A percentile compares a stretch with the other conserved stretches of the same genome.
phyloP scores from a whole-genome alignment of 345 rosid species.

The Cardiospermum halicacabum region DNA sequence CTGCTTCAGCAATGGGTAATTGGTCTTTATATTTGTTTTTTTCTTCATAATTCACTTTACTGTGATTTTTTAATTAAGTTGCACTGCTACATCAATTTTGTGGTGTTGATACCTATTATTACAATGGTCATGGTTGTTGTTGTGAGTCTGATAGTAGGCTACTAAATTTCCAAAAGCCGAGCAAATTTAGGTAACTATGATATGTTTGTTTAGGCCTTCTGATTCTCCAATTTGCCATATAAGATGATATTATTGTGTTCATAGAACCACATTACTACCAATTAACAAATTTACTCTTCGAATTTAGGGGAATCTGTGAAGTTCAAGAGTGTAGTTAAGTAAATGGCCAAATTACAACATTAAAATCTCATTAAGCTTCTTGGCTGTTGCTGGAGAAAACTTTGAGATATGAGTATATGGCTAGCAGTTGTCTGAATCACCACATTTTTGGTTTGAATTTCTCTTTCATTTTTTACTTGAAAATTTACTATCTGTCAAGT shows the following conservation, averaged over 20 bases:
- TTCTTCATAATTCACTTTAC: neutral
- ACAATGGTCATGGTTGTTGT: neutral
- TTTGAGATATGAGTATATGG: constrained; percentile 34
- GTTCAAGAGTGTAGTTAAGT: constrained; percentile 39
- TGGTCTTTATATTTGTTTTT: neutral
- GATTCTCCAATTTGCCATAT: too few species aligned
- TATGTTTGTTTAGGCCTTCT: too few species aligned
- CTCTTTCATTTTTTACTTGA: too few species aligned
- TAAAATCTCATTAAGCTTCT: constrained; percentile 43
- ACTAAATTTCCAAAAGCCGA: neutral
- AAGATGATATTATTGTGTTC: too few species aligned
- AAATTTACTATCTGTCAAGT: neutral
- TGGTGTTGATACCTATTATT: neutral
- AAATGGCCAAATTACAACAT: constrained; percentile 46
- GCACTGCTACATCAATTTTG: neutral
- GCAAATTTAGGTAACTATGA: constrained; percentile 3
- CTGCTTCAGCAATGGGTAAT: constrained; percentile 34
- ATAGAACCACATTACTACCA: too few species aligned
- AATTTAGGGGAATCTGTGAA: constrained; percentile 3
- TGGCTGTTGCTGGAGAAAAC: constrained; percentile 29
- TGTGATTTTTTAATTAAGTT: neutral
- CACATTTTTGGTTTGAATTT: constrained; percentile 28
- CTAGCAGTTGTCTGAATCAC: constrained; percentile 21
- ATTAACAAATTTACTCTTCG: too few species aligned
- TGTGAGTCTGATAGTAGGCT: constrained; percentile 4